Percentiles rank a stretch among this genome's conserved stretches.
These are phyloP conservation scores for Colletotrichum paranaense DNA, from an alignment of 2,329 filamentous ascomycete species.

Conservation along the genomic window DNA sequence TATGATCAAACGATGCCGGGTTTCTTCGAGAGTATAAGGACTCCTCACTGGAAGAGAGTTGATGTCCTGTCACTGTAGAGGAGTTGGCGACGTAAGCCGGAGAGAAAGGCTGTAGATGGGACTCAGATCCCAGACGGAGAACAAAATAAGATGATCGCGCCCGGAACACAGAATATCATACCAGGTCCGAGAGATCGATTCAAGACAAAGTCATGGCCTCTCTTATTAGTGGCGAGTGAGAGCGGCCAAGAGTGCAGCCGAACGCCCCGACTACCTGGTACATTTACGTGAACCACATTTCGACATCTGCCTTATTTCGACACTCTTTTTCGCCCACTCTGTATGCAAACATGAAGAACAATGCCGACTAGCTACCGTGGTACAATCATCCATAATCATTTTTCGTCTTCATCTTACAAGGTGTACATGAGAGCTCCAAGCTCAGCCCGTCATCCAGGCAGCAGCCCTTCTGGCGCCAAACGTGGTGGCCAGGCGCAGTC, in stretches of 20 bases:
- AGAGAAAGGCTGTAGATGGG: too few species aligned
- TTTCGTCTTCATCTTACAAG: neutral
- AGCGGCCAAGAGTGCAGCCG: neutral
- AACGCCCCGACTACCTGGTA: neutral
- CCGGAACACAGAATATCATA: neutral
- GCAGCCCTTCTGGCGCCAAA: conserved; percentile 88
- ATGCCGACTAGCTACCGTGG: neutral
- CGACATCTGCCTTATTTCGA: neutral
- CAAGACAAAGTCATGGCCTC: neutral
- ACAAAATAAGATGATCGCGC: too few species aligned
- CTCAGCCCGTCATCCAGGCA: conserved; percentile 85
- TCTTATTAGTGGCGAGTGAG: neutral
- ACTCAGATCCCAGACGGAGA: too few species aligned
- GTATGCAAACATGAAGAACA: neutral
- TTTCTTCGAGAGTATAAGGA: too few species aligned
- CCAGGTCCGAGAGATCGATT: neutral
- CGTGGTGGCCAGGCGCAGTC: conserved; percentile 85
- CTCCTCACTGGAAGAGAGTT: too few species aligned
- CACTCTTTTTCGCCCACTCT: neutral
- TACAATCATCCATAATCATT: neutral
- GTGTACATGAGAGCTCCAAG: neutral
- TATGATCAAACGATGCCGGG: too few species aligned
- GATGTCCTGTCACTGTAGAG: too few species aligned
- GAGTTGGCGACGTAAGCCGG: too few species aligned
- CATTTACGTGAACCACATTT: neutral